These are phyloP conservation scores for Exophiala sp. DNA, from an alignment of 2,329 filamentous ascomycete genomes.

Conservation along the genomic window DNA sequence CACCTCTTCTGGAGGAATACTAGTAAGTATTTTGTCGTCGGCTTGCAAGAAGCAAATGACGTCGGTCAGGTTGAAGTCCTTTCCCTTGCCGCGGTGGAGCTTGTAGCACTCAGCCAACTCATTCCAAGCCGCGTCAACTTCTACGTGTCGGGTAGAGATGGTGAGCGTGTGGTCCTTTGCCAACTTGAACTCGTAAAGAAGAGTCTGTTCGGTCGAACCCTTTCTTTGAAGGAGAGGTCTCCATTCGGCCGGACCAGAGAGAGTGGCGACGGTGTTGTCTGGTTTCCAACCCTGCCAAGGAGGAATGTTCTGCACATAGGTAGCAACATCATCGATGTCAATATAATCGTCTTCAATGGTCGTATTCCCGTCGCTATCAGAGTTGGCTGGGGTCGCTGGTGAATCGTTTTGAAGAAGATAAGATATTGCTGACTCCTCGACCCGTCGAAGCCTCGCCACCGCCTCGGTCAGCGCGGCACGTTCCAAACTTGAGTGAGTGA, in stretches of 20 bases:
- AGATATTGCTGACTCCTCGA: no score
- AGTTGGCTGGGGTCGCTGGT: no score
- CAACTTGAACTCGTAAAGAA: neutral
- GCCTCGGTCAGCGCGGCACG: no score
- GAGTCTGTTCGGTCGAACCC: neutral
- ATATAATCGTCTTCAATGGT: no score
- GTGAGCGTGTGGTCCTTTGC: neutral
- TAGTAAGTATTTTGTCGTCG: neutral
- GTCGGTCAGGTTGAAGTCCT: conserved; percentile 2
- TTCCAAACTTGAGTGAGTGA: no score
- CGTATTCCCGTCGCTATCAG: no score
- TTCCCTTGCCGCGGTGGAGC: neutral
- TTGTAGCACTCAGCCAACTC: neutral
- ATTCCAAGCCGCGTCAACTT: neutral
- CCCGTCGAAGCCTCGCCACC: no score
- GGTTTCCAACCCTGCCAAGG: neutral
- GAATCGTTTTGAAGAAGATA: no score
- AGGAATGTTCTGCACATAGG: neutral
- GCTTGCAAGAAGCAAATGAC: conserved; percentile 1
- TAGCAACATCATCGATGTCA: no score
- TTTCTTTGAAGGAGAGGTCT: neutral
- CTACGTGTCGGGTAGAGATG: conserved; percentile 1
- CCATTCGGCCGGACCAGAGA: neutral
- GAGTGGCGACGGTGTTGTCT: conserved; percentile 1
- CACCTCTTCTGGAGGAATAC: neutral